These are phyloP conservation scores for Yarrowia hollandica DNA, from an alignment of 805 yeast genomes.

Conservation along the genomic window DNA sequence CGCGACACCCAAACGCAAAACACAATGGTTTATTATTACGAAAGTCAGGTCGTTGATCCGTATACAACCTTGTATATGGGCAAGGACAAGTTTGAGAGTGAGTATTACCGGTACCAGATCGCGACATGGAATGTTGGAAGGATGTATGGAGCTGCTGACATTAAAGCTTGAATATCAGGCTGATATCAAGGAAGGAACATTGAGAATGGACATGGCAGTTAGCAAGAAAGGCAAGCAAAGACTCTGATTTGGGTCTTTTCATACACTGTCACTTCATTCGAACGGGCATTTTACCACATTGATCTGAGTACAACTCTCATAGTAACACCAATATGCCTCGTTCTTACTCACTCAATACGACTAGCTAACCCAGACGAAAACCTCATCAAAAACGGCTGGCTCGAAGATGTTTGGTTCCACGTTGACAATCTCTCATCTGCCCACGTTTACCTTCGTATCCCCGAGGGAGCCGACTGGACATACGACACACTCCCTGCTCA, in stretches of 20 bases:
- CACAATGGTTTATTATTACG: conserved; percentile 50
- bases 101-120: no score
- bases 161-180: background rate
- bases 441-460: conserved; percentile 66
- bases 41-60: conserved; percentile 43
- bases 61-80: conserved; percentile 61
- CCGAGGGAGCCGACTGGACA: conserved; percentile 46
- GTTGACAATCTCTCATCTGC: conserved; percentile 76
- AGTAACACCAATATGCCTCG: no score
- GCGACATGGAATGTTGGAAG: no score
- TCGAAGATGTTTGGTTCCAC: conserved; percentile 50
- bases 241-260: no score
- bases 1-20: background rate
- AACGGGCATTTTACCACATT: no score
- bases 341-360: no score
- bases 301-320: no score
- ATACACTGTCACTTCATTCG: no score
- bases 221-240: no score
- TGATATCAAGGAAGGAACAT: no score
- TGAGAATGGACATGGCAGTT: no score
- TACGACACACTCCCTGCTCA: conserved; percentile 54
- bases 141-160: no score
- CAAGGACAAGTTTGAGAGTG: conserved; percentile 67
- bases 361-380: conserved; percentile 47
- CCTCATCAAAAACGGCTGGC: conserved; percentile 38